phyloP scores from a whole-genome alignment of 345 rosid species.

The Murraya paniculata region DNA sequence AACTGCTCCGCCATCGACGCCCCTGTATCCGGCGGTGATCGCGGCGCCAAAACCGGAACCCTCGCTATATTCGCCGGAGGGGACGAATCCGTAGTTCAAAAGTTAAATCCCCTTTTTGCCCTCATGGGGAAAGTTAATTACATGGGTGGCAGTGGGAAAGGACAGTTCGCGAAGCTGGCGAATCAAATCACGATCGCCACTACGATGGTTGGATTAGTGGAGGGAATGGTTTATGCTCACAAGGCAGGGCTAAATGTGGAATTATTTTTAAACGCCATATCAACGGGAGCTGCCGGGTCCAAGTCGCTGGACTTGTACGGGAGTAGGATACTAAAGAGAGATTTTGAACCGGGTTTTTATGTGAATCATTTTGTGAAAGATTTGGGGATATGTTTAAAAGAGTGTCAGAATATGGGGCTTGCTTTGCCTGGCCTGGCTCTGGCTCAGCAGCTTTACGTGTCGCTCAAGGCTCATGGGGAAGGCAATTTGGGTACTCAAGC shows the following conservation, averaged over 20 bases:
- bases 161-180: constrained; percentile 74
- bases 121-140: constrained; percentile 70
- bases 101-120: constrained; percentile 54
- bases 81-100: constrained; percentile 40
- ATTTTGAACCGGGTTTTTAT: constrained; percentile 76
- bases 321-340: constrained; percentile 66
- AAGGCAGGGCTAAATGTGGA: constrained; percentile 77
- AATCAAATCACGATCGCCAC: constrained; percentile 82
- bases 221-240: constrained; percentile 71
- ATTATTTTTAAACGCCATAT: constrained; percentile 57
- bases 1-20: constrained; percentile 69
- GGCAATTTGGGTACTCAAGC: constrained; percentile 82
- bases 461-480: constrained; percentile 86
- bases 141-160: constrained; percentile 84
- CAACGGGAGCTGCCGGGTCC: constrained; percentile 71
- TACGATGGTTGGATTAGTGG: constrained; percentile 80
- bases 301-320: constrained; percentile 69
- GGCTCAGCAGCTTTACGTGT: constrained; percentile 88
- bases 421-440: constrained; percentile 84
- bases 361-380: constrained; percentile 89
- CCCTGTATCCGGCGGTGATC: constrained; percentile 78
- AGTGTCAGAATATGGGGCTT: constrained; percentile 82
- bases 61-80: constrained; percentile 83
- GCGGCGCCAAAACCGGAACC: constrained; percentile 66
- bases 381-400: constrained; percentile 84